Percentiles rank a stretch among this genome's conserved stretches.
Evolutionary conservation across 202 grass and related monocot species (phyloP).

Genomic region (Hordeum pubiflorum): DNA sequence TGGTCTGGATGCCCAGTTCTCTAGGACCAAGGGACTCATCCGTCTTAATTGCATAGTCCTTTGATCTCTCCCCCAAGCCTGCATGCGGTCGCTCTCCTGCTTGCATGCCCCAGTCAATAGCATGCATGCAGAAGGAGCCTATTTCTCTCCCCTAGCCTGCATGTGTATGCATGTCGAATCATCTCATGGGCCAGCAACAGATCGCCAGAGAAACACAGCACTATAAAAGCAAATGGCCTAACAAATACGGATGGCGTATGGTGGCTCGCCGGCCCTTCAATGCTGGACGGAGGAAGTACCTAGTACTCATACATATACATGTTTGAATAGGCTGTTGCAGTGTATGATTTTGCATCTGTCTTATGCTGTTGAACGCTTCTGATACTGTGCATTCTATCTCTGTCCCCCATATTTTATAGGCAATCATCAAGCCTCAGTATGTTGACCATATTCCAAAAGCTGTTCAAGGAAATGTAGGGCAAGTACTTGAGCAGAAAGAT

Average conservation of each 20-base stretch:
- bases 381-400: background rate
- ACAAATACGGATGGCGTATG: background rate
- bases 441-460: slow-evolving; percentile 96
- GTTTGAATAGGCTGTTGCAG: background rate
- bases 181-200: background rate
- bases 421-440: slow-evolving; percentile 97
- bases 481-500: slow-evolving; percentile 94
- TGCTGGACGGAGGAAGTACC: background rate
- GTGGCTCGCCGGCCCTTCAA: background rate
- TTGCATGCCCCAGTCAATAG: no score
- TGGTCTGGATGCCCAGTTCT: background rate
- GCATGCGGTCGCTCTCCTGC: background rate
- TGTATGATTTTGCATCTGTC: background rate
- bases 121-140: no score
- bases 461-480: slow-evolving; percentile 92
- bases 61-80: background rate
- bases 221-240: background rate
- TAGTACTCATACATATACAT: background rate
- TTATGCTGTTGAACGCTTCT: slow-evolving; percentile 15
- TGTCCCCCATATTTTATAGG: slow-evolving; percentile 32
- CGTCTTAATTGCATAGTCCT: background rate
- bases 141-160: background rate
- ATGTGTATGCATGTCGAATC: background rate
- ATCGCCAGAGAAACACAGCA: background rate
- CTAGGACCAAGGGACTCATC: background rate